These are phyloP conservation scores for Colletotrichum spaethianum DNA, from an alignment of 2,329 filamentous ascomycete genomes.

Conservation along the genomic window DNA sequence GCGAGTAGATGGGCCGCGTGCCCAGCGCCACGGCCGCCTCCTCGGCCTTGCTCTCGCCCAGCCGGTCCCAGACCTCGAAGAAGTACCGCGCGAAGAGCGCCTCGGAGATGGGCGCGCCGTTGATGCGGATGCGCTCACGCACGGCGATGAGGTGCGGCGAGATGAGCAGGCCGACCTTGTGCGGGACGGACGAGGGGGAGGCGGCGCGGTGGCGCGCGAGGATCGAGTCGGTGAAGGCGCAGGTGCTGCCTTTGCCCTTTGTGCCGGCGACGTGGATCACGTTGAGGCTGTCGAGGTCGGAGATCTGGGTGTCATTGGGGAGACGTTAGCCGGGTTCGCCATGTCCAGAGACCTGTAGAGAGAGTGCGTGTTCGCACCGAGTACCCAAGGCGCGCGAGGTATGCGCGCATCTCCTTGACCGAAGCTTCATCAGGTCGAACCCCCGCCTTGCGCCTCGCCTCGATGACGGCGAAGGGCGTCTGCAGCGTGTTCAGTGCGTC, in stretches of 20 bases:
- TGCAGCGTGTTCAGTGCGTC: slow-evolving; percentile 90
- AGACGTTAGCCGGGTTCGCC: not conserved
- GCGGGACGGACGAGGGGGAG: slow-evolving; percentile 44
- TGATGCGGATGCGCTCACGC: slow-evolving; percentile 86
- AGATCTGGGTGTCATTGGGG: not conserved
- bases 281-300: slow-evolving; percentile 59
- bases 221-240: slow-evolving; percentile 86
- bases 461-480: slow-evolving; percentile 85
- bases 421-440: slow-evolving; percentile 75
- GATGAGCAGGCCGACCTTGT: slow-evolving; percentile 81
- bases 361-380: slow-evolving; percentile 8
- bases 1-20: slow-evolving; percentile 91
- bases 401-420: slow-evolving; percentile 80
- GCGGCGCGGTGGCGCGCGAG: slow-evolving; percentile 56
- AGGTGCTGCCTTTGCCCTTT: slow-evolving; percentile 94
- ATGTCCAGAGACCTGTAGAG: no score
- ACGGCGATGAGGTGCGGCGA: slow-evolving; percentile 89
- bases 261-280: slow-evolving; percentile 91
- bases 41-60: slow-evolving; percentile 57
- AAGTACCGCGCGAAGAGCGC: slow-evolving; percentile 82
- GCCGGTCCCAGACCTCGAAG: slow-evolving; percentile 84
- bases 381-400: slow-evolving; percentile 64
- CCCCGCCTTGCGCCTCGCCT: slow-evolving; percentile 83
- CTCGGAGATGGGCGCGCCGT: slow-evolving; percentile 79
- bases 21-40: slow-evolving; percentile 67